Percentiles rank a stretch among this genome's conserved stretches.
Evolutionary conservation across 352 stramenopile genomes (phyloP).

Genomic region (Phytophthora sojae): DNA sequence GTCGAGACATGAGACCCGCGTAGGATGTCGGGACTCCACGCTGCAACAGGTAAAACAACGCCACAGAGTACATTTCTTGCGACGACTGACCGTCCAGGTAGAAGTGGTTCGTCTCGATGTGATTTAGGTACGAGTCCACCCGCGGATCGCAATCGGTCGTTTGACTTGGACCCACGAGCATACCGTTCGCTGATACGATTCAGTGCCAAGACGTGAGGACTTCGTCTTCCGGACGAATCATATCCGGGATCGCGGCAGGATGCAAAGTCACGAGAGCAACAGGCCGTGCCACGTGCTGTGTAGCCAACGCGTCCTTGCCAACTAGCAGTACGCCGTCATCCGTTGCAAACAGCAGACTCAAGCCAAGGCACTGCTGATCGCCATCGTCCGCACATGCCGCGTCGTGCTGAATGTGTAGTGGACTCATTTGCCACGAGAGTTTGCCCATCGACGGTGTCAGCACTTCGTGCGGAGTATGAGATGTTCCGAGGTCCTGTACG

Average conservation of each 20-base stretch:
- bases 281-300: conserved; percentile 18
- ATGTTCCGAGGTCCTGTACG: conserved; percentile 6
- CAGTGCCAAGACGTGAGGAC: conserved; percentile 40
- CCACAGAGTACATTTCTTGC: conserved; percentile 45
- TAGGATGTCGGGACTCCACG: conserved; percentile 41
- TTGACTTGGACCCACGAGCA: conserved; percentile 37
- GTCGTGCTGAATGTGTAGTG: conserved; percentile 36
- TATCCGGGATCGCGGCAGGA: conserved; percentile 30
- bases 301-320: conserved; percentile 37
- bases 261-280: conserved; percentile 32
- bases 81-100: conserved; percentile 33
- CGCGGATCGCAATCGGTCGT: conserved; percentile 24
- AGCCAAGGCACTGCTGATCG: conserved; percentile 38
- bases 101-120: conserved; percentile 42
- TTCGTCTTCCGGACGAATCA: conserved; percentile 16
- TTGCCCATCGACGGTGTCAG: conserved; percentile 57
- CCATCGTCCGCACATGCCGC: conserved; percentile 31
- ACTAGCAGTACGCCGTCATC: conserved; percentile 36
- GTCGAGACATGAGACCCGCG: conserved; percentile 30
- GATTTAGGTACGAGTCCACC: conserved; percentile 52
- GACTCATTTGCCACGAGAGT: conserved; percentile 42
- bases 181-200: conserved; percentile 30
- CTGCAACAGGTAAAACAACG: conserved; percentile 64
- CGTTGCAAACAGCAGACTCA: conserved; percentile 43
- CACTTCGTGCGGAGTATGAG: conserved; percentile 32